A percentile compares a stretch with the other conserved stretches of the same genome.
Conservation (phyloP, 2,329 filamentous ascomycete species). For the Ophiostoma perfectum region DNA sequence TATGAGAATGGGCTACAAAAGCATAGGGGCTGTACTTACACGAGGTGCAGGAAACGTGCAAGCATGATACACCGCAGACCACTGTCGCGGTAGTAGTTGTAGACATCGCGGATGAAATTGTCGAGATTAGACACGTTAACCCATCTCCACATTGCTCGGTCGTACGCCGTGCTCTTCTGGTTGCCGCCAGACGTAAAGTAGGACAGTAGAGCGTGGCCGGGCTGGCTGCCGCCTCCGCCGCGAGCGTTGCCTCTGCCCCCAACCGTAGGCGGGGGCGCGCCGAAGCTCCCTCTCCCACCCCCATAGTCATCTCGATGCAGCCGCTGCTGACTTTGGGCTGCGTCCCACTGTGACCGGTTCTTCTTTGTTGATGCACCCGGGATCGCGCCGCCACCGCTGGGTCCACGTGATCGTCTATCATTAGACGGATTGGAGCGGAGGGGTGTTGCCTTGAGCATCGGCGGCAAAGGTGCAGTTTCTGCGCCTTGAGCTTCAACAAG, state of each 20-base stretch:
- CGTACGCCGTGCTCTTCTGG: slow-evolving; percentile 43
- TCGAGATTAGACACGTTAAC: slow-evolving; percentile 87
- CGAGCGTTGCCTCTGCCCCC: not conserved
- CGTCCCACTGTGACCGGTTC: slow-evolving; percentile 50
- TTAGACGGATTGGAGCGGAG: slow-evolving; percentile 22
- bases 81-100: slow-evolving; percentile 76
- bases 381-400: slow-evolving; percentile 28
- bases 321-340: slow-evolving; percentile 47
- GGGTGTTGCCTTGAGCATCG: slow-evolving; percentile 28
- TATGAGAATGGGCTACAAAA: too few relatives aligned
- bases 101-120: slow-evolving; percentile 77
- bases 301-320: slow-evolving; percentile 38
- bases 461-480: slow-evolving; percentile 20
- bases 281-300: slow-evolving; percentile 28
- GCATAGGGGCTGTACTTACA: slow-evolving; percentile 36
- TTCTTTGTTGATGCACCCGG: slow-evolving; percentile 42
- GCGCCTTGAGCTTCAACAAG: slow-evolving; percentile 46
- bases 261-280: slow-evolving; percentile 27
- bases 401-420: slow-evolving; percentile 13
- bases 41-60: slow-evolving; percentile 62
- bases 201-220: slow-evolving; percentile 24
- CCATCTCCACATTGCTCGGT: slow-evolving; percentile 87
- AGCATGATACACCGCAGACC: slow-evolving; percentile 82
- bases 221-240: not conserved
- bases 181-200: slow-evolving; percentile 23